Base-by-base conservation (phyloP, 768 basidiomycete genomes). In the Chlorophyllum brunneum region DNA sequence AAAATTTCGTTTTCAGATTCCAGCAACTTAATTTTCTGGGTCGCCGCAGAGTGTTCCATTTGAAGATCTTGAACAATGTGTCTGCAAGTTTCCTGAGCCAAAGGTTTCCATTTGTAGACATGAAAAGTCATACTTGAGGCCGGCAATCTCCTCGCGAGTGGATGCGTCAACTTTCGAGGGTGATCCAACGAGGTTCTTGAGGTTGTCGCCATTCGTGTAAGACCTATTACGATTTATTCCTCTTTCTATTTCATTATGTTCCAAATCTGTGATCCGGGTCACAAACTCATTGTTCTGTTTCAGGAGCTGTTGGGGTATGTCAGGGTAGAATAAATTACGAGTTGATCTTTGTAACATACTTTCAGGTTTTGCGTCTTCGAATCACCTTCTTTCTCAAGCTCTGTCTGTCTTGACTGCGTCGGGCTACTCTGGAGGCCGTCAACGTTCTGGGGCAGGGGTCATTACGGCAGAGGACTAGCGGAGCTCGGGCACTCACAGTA, bases 61-160 rank as follows among this genome's bases (percentile, higher is more conserved):
- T 90, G 88, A 34, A 97, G 74, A 59, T 93, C 88, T 63, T 91
- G 86, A 18, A 97, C 82, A 60, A 97, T 91, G 61, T 92, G 86
- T 67, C 89, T 91, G 55, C 1, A 15, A 47, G 8, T 34, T 22
- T n/a, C 8, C 9, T 16, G 38, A 29, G 36, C 42, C 16, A 38
- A 22, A 18, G 38, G 9, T 27, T 16, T 31, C 27, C 20, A 63
- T 34, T 5, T 8, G 37, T 26, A 10, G 23, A 18, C n/a, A 24
- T 11, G 54, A 8, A 16, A 22, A 18, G 39, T 10, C 76, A 22
- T 64, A 91, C 89, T 94, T 94, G 34, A 95, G 78, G 6, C 92
- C 92, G 10, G 77, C 82, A 51, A 92, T 82, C 67, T 94, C 91
- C 51, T 89, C 86, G 22, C 69, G 65, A 22, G 72, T 62, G 37